These are phyloP conservation scores for Brassica nigra DNA, from an alignment of 345 rosid genomes.

Conservation along the genomic window DNA sequence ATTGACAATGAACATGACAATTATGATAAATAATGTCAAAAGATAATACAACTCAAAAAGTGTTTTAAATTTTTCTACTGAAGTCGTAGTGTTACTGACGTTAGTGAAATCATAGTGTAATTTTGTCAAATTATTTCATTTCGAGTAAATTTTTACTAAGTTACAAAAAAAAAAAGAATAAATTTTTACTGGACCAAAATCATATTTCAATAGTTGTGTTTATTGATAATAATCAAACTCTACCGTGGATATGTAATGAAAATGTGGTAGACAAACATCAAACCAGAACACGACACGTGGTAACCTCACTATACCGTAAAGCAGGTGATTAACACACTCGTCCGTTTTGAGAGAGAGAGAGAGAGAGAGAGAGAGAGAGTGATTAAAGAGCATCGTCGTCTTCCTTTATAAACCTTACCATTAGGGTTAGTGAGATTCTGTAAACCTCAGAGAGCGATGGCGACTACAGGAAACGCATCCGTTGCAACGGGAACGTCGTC, in stretches of 20 bases:
- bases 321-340: slow-evolving; percentile 28
- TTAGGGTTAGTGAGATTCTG: slow-evolving; percentile 15
- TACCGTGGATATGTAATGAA: not conserved
- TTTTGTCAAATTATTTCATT: too few species aligned
- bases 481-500: not conserved
- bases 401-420: slow-evolving; percentile 32
- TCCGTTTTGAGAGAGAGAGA: slow-evolving; percentile 24
- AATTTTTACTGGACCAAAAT: too few species aligned
- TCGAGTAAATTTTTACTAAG: too few species aligned
- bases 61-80: too few species aligned
- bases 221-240: too few species aligned
- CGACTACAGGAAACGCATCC: slow-evolving; percentile 34
- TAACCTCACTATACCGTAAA: slow-evolving; percentile 7
- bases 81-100: too few species aligned
- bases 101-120: too few species aligned
- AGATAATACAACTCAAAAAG: too few species aligned
- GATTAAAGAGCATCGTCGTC: slow-evolving; percentile 1
- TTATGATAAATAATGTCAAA: too few species aligned
- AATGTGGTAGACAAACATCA: not conserved
- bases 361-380: slow-evolving; percentile 16
- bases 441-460: slow-evolving; percentile 19
- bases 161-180: too few species aligned
- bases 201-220: too few species aligned
- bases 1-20: too few species aligned
- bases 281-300: not conserved